Evolutionary conservation across 2,329 filamentous ascomycete species (phyloP), one percentile per base, ranked within the genome.

Genomic region (Fusarium piperis): DNA sequence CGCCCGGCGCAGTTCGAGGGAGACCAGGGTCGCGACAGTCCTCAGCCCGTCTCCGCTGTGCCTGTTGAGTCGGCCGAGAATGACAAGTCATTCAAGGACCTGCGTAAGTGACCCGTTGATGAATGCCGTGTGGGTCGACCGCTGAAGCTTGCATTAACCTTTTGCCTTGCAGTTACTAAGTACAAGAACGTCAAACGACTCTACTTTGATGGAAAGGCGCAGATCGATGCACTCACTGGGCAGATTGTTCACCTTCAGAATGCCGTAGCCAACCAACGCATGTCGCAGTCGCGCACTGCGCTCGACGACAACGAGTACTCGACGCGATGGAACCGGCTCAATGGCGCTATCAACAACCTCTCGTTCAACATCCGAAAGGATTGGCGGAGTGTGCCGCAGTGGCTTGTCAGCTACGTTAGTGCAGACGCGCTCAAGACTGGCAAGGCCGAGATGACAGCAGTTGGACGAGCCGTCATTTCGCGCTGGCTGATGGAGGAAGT

Each of bases 161-260:
- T 82, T n/a, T n/a, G n/a, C n/a, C n/a, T 23, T 78, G 59, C 71
- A 97, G 95, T 96, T 78, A 90, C 90, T 74, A 99, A 99, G 84
- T 99, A 99, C 81, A 97, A 97, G 81, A 97, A 98, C 79, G 95
- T 99, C 64, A 99, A 99, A 85, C 91, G 94, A 62, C 93, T 98
- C 76, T 99, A 98, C 80, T 98, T 98, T 80, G 96, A 98, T 72
- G 94, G 95, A 78, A 96, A 97, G 79, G 88, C 91, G 16, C 95
- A 98, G 82, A 95, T 98, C 60, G 95, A 98, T 77, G 90, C 93
- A 76, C 92, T 97, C 76, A 93, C 92, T 73, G 88, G 91, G 18
- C 95, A 98, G 81, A 93, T 98, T 26, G 95, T 98, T 80, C 93
- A 96, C 76, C 87, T 99, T 18, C 96, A 99, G 80, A 98, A 99